Evolutionary conservation across 129 eudicot genomes (phyloP).

Genomic region (Flaveria trinervia): DNA sequence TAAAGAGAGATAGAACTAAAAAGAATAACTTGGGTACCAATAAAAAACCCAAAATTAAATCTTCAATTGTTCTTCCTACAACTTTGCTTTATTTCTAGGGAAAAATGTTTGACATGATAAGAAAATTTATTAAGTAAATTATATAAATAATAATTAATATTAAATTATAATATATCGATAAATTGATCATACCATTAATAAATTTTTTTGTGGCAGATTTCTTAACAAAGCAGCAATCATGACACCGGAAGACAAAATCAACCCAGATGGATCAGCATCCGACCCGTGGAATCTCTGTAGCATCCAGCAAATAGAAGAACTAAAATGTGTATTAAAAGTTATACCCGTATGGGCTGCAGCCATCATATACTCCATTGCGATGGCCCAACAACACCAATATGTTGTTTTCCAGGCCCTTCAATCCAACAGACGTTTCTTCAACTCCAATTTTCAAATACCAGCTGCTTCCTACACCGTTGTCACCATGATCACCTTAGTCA

Average conservation of each 20-base stretch:
- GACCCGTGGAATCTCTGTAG: conserved; percentile 80
- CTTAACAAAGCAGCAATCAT: conserved; percentile 69
- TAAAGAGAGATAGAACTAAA: too few species aligned
- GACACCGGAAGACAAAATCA: conserved; percentile 53
- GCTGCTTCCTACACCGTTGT: conserved; percentile 69
- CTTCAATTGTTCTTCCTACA: too few species aligned
- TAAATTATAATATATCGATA: too few species aligned
- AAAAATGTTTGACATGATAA: too few species aligned
- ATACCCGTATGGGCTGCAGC: conserved; percentile 70
- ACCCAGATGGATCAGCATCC: conserved; percentile 47
- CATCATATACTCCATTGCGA: conserved; percentile 58
- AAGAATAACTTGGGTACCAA: too few species aligned
- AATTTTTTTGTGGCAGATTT: conserved; percentile 34
- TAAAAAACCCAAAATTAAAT: too few species aligned
- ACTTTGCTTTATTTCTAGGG: too few species aligned
- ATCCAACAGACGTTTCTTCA: conserved; percentile 56
- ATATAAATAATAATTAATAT: too few species aligned
- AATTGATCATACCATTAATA: too few species aligned
- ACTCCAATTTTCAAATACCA: conserved; percentile 55
- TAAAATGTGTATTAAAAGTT: conserved; percentile 65
- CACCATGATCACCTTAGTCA: conserved; percentile 54
- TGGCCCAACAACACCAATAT: conserved; percentile 58
- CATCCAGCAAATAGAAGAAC: conserved; percentile 73
- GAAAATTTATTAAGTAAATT: too few species aligned
- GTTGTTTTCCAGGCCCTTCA: conserved; percentile 86